Percentiles rank a stretch among this genome's conserved stretches.
Conservation (phyloP, 768 basidiomycete genomes). For the Tylopilus sp. region DNA sequence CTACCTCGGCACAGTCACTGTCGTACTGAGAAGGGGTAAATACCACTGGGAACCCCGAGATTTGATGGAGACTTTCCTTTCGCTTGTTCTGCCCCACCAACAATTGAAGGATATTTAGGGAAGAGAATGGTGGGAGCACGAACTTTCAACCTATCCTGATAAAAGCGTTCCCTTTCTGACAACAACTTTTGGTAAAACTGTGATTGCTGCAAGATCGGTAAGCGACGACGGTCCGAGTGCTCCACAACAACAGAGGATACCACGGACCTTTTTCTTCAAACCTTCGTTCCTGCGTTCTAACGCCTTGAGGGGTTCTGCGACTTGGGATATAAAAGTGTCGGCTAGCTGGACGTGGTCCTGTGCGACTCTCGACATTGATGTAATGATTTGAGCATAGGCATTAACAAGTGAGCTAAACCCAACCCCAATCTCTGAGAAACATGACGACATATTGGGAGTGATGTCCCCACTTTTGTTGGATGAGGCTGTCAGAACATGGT, state of each 20-base stretch:
- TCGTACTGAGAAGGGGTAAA: constrained; percentile 56
- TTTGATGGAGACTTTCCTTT: constrained; percentile 22
- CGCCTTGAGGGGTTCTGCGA: constrained; percentile 59
- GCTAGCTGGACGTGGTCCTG: constrained; percentile 70
- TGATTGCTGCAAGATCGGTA: constrained; percentile 49
- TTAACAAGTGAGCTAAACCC: constrained; percentile 59
- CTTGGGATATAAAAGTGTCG: constrained; percentile 54
- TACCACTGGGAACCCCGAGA: background rate
- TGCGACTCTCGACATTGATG: constrained; percentile 54
- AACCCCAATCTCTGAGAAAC: constrained; percentile 14
- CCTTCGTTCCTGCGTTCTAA: constrained; percentile 65
- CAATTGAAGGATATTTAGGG: constrained; percentile 1
- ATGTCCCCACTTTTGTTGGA: constrained; percentile 51
- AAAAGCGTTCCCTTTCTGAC: constrained; percentile 64
- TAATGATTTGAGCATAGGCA: constrained; percentile 67
- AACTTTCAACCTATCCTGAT: constrained; percentile 70
- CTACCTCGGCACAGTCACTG: constrained; percentile 71
- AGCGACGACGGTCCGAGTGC: background rate
- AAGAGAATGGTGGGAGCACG: constrained; percentile 11
- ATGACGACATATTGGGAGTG: background rate
- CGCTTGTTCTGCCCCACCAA: constrained; percentile 26
- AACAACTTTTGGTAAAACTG: constrained; percentile 70
- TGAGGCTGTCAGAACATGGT: constrained; percentile 46
- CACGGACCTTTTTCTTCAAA: constrained; percentile 59
- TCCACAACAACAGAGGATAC: background rate